Percentiles rank a stretch among this genome's conserved stretches.
These are phyloP conservation scores for Suillus subalutaceus DNA, from an alignment of 768 basidiomycete species.

Conservation along the genomic window DNA sequence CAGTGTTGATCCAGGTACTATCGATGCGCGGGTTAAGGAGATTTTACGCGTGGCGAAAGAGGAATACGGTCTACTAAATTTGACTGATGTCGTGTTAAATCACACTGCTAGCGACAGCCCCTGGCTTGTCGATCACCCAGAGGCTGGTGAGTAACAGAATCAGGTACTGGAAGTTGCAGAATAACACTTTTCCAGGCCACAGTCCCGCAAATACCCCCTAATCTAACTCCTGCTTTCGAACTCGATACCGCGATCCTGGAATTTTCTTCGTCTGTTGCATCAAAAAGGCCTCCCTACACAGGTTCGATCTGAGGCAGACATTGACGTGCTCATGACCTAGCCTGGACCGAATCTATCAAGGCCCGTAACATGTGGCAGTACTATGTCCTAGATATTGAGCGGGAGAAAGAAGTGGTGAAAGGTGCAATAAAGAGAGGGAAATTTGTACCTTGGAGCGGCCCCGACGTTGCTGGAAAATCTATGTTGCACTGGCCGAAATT, in stretches of 20 bases:
- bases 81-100: slow-evolving; percentile 97
- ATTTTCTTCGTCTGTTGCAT: slow-evolving; percentile 68
- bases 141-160: slow-evolving; percentile 67
- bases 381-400: slow-evolving; percentile 80
- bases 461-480: slow-evolving; percentile 58
- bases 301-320: slow-evolving; percentile 66
- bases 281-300: slow-evolving; percentile 72
- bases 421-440: slow-evolving; percentile 35
- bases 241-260: slow-evolving; percentile 85
- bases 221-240: slow-evolving; percentile 90
- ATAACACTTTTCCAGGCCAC: slow-evolving; percentile 58
- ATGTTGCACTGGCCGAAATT: slow-evolving; percentile 69
- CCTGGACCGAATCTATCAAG: slow-evolving; percentile 62
- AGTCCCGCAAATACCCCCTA: slow-evolving; percentile 90
- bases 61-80: slow-evolving; percentile 83
- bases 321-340: slow-evolving; percentile 67
- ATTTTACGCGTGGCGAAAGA: slow-evolving; percentile 72
- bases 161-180: neutral
- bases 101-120: slow-evolving; percentile 94
- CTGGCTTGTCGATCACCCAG: slow-evolving; percentile 93
- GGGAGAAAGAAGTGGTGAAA: slow-evolving; percentile 60
- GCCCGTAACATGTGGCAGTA: slow-evolving; percentile 87
- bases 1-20: slow-evolving; percentile 48
- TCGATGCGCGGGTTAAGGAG: slow-evolving; percentile 60
- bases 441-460: slow-evolving; percentile 61